phyloP scores from a whole-genome alignment of 805 yeast genomes.

The Pichia kluyveri region DNA sequence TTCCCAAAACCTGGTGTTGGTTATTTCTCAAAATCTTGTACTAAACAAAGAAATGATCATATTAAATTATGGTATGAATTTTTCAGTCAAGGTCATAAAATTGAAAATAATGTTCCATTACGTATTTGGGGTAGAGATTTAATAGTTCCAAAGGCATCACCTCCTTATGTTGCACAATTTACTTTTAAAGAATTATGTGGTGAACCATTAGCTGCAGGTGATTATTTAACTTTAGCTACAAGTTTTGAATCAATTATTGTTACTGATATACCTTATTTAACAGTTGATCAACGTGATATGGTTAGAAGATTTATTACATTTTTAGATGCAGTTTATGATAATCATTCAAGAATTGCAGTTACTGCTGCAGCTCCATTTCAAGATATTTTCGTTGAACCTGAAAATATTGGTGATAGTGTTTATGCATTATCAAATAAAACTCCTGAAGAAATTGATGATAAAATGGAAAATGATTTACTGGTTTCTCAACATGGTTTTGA shows the following conservation, averaged over 20 bases:
- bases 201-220: constrained; percentile 84
- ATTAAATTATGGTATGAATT: constrained; percentile 69
- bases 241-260: constrained; percentile 72
- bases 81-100: constrained; percentile 55
- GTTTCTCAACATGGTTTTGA: constrained; percentile 74
- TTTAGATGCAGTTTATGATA: constrained; percentile 91
- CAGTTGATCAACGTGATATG: constrained; percentile 69
- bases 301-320: constrained; percentile 91
- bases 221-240: constrained; percentile 75
- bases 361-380: constrained; percentile 83
- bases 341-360: constrained; percentile 78
- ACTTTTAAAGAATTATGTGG: constrained; percentile 85
- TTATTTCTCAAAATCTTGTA: constrained; percentile 42
- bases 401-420: constrained; percentile 38
- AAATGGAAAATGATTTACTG: constrained; percentile 44
- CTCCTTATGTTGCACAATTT: constrained; percentile 81
- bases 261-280: constrained; percentile 85
- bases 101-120: constrained; percentile 29
- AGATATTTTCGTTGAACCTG: constrained; percentile 80
- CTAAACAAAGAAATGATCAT: constrained; percentile 48
- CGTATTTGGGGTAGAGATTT: constrained; percentile 87
- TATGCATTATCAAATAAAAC: constrained; percentile 30
- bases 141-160: constrained; percentile 64
- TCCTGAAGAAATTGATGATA: constrained; percentile 19
- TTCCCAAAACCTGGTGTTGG: constrained; percentile 57